Evolutionary conservation across 768 basidiomycete species (phyloP).

Genomic region (Lactifluus pinguis): DNA sequence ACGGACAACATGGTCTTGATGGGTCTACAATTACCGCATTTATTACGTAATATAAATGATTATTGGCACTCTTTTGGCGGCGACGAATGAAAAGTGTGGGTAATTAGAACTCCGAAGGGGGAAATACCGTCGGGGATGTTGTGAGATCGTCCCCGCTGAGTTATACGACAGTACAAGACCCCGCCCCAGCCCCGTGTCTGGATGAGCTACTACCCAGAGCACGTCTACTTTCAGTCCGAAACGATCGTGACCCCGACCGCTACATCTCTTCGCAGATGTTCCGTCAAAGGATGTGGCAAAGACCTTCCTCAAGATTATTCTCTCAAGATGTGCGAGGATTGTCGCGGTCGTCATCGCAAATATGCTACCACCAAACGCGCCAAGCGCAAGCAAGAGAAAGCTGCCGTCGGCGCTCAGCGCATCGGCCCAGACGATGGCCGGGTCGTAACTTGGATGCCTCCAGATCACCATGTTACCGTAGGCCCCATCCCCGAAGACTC

Average conservation of each 20-base stretch:
- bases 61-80: not conserved
- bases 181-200: conserved; percentile 11
- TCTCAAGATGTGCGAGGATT: conserved; percentile 46
- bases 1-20: not conserved
- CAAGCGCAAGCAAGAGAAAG: conserved; percentile 44
- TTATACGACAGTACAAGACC: not conserved
- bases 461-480: conserved; percentile 15
- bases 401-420: conserved; percentile 22
- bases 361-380: conserved; percentile 45
- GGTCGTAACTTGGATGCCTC: conserved; percentile 24
- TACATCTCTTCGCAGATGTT: conserved; percentile 25
- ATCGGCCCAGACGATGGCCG: conserved; percentile 12
- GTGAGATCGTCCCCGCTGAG: conserved; percentile 1
- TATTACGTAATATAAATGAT: not conserved
- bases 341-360: conserved; percentile 40
- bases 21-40: too few relatives aligned
- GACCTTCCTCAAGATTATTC: conserved; percentile 24
- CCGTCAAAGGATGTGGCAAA: conserved; percentile 37
- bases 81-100: not conserved
- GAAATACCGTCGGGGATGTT: conserved; percentile 5
- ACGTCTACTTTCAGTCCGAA: conserved; percentile 17
- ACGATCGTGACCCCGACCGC: not conserved
- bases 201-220: conserved; percentile 22
- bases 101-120: conserved; percentile 16
- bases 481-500: conserved; percentile 4